Conservation (phyloP, 1,284 basidiomycete species). For the Leccinum angustisporum region DNA sequence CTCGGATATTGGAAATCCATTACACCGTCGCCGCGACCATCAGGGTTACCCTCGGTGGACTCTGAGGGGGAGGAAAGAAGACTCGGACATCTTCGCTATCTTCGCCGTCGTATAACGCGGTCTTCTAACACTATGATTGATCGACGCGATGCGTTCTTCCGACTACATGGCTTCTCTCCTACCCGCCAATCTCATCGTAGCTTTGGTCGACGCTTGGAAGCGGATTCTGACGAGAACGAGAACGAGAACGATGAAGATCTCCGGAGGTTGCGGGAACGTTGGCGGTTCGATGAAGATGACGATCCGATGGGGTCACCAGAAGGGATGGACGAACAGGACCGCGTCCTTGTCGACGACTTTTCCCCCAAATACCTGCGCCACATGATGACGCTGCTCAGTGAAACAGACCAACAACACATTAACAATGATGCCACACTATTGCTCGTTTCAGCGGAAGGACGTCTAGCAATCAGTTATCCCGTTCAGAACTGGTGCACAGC, state of each 20-base stretch:
- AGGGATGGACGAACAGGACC: conserved; percentile 66
- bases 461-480: conserved; percentile 38
- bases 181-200: conserved; percentile 10
- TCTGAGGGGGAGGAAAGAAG: conserved; percentile 34
- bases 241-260: conserved; percentile 46
- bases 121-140: conserved; percentile 82
- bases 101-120: conserved; percentile 78
- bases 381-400: conserved; percentile 52
- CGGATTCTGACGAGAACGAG: conserved; percentile 39
- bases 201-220: conserved; percentile 24
- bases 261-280: conserved; percentile 54
- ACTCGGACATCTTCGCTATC: conserved; percentile 45
- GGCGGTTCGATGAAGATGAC: conserved; percentile 72
- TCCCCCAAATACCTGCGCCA: conserved; percentile 59
- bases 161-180: conserved; percentile 28
- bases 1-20: conserved; percentile 69
- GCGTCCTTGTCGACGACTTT: conserved; percentile 69
- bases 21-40: conserved; percentile 38
- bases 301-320: conserved; percentile 53
- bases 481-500: conserved; percentile 37
- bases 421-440: conserved; percentile 46
- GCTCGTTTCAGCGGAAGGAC: conserved; percentile 40
- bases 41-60: conserved; percentile 35
- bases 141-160: conserved; percentile 50
- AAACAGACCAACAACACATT: conserved; percentile 45